Evolutionary conservation across 2,329 filamentous ascomycete genomes (phyloP).

Genomic region (Sporothrix dimorphospora): DNA sequence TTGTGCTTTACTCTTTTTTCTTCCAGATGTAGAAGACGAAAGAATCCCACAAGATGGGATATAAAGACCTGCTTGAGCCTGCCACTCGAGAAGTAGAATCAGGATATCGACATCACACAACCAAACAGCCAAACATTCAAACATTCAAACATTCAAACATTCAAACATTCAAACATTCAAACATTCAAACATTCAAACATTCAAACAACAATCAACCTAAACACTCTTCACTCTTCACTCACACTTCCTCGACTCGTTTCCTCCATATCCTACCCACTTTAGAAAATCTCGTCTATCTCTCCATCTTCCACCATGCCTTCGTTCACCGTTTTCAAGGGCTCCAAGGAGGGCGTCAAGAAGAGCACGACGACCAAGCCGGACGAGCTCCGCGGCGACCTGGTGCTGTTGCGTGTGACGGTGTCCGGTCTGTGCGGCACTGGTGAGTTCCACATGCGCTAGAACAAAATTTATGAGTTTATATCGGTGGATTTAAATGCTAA

Average conservation of each 20-base stretch:
- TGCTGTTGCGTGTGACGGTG: constrained; percentile 7
- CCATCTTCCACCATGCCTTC: background rate
- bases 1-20: background rate
- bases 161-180: background rate
- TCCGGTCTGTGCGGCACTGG: constrained; percentile 21
- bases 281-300: background rate
- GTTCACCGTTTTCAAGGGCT: constrained; percentile 12
- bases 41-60: background rate
- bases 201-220: background rate
- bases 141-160: background rate
- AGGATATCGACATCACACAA: background rate
- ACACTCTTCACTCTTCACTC: background rate
- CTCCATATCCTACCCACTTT: background rate
- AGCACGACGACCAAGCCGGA: constrained; percentile 20
- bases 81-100: background rate
- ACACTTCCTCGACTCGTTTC: background rate
- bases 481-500: background rate
- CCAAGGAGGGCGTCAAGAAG: constrained; percentile 20
- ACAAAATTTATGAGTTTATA: background rate
- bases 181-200: background rate
- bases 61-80: constrained; percentile 11
- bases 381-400: constrained; percentile 7
- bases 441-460: background rate
- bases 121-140: background rate
- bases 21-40: background rate